phyloP scores from a whole-genome alignment of 83 land plant species.

The Isoetes engelmannii region DNA sequence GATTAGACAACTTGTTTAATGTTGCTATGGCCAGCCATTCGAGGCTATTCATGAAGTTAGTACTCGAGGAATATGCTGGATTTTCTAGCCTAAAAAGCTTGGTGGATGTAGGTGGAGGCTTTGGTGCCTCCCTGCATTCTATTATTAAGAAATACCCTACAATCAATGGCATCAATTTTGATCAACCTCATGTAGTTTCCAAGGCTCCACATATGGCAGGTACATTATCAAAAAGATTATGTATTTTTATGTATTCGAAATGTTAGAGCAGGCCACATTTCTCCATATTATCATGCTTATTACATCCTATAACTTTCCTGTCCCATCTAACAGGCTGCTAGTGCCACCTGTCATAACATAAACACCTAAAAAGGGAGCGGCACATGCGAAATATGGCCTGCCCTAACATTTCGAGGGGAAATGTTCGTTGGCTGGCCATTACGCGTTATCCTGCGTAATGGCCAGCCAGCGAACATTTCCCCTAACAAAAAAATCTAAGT shows the following conservation, averaged over 20 bases:
- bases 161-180: slow-evolving; percentile 22
- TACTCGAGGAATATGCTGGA: slow-evolving; percentile 15
- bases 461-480: not conserved
- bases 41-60: slow-evolving; percentile 4
- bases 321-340: too few relatives aligned
- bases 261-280: too few relatives aligned
- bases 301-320: too few relatives aligned
- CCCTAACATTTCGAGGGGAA: too few relatives aligned
- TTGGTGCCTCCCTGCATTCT: slow-evolving; percentile 4
- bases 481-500: not conserved
- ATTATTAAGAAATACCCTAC: slow-evolving; percentile 15
- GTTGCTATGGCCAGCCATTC: slow-evolving; percentile 15
- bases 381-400: too few relatives aligned
- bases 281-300: too few relatives aligned
- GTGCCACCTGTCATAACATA: too few relatives aligned
- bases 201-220: slow-evolving; percentile 13
- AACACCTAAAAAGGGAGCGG: too few relatives aligned
- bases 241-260: slow-evolving; percentile 41
- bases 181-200: slow-evolving; percentile 23
- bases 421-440: too few relatives aligned
- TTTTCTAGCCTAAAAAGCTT: slow-evolving; percentile 6
- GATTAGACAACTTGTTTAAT: slow-evolving; percentile 13
- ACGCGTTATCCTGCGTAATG: too few relatives aligned
- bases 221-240: slow-evolving; percentile 42
- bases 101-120: slow-evolving; percentile 34